phyloP scores from a whole-genome alignment of 495 filamentous ascomycete species.

The Penicillium verhagenii region DNA sequence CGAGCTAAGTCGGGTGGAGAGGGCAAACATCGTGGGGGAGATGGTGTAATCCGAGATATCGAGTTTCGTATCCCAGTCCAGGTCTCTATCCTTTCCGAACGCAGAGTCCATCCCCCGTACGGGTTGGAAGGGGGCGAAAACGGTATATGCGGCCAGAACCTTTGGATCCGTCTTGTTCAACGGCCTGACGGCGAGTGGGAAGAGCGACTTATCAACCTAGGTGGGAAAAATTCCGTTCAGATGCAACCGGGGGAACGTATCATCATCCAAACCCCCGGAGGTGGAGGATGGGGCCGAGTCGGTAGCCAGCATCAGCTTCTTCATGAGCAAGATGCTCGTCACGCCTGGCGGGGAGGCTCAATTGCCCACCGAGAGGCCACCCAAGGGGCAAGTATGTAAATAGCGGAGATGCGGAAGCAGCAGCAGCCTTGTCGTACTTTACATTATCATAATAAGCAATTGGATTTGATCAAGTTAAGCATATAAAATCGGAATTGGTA shows the following conservation, averaged over 20 bases:
- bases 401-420: not conserved
- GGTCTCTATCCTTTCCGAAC: constrained; percentile 83
- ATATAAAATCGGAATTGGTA: not conserved
- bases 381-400: constrained; percentile 33
- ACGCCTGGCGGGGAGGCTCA: constrained; percentile 32
- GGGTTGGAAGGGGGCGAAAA: constrained; percentile 86
- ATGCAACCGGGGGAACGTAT: constrained; percentile 84
- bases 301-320: constrained; percentile 15
- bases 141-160: constrained; percentile 44
- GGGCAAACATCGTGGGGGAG: constrained; percentile 78
- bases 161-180: constrained; percentile 53
- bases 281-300: constrained; percentile 42
- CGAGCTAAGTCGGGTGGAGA: constrained; percentile 63
- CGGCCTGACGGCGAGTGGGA: constrained; percentile 37
- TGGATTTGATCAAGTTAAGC: not conserved
- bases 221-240: constrained; percentile 80
- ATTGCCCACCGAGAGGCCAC: constrained; percentile 25
- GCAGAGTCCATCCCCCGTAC: constrained; percentile 84
- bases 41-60: constrained; percentile 90
- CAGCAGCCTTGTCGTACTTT: not conserved
- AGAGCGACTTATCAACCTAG: constrained; percentile 69
- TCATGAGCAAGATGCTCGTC: constrained; percentile 21
- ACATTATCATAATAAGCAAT: not conserved
- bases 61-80: constrained; percentile 90
- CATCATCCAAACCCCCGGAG: constrained; percentile 54